A percentile compares a stretch with the other conserved stretches of the same genome.
phyloP scores from a whole-genome alignment of 129 eudicot genomes.

The Escallonia rubra region DNA sequence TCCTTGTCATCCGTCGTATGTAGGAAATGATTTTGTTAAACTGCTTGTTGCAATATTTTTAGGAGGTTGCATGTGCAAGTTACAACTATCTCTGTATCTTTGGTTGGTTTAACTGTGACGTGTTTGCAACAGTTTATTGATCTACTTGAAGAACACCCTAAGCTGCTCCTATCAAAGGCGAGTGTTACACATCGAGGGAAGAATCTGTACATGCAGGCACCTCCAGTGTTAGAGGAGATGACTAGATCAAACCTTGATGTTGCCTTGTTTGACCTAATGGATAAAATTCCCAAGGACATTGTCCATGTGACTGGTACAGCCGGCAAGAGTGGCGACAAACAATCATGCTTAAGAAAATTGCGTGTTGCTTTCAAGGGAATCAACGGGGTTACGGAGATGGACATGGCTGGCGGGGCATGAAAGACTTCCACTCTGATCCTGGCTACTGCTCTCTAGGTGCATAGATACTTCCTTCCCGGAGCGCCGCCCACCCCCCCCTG shows the following conservation, averaged over 20 bases:
- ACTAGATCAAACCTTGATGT: slow-evolving; percentile 66
- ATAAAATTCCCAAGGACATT: slow-evolving; percentile 38
- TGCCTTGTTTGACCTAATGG: slow-evolving; percentile 69
- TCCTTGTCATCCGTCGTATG: too few relatives aligned
- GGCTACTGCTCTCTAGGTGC: not conserved
- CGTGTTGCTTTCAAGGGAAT: slow-evolving; percentile 66
- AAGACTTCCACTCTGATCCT: not conserved
- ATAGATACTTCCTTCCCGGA: not conserved
- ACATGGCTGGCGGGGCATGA: slow-evolving; percentile 80
- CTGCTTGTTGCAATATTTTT: too few relatives aligned
- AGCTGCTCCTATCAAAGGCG: slow-evolving; percentile 56
- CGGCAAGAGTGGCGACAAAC: slow-evolving; percentile 51
- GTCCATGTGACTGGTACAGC: slow-evolving; percentile 76
- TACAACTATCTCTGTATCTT: not conserved
- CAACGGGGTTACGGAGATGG: slow-evolving; percentile 58
- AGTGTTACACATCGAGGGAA: slow-evolving; percentile 61
- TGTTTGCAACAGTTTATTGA: slow-evolving; percentile 64
- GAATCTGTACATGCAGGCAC: slow-evolving; percentile 90
- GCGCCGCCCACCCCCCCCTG: not conserved
- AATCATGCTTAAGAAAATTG: slow-evolving; percentile 59
- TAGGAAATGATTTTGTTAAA: too few relatives aligned
- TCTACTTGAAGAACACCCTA: slow-evolving; percentile 68
- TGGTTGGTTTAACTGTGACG: too few relatives aligned
- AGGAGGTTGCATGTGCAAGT: not conserved
- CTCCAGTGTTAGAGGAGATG: slow-evolving; percentile 80